phyloP scores from a whole-genome alignment of 108 stramenopile genomes.

The Cyclostephanos tholiformis region DNA sequence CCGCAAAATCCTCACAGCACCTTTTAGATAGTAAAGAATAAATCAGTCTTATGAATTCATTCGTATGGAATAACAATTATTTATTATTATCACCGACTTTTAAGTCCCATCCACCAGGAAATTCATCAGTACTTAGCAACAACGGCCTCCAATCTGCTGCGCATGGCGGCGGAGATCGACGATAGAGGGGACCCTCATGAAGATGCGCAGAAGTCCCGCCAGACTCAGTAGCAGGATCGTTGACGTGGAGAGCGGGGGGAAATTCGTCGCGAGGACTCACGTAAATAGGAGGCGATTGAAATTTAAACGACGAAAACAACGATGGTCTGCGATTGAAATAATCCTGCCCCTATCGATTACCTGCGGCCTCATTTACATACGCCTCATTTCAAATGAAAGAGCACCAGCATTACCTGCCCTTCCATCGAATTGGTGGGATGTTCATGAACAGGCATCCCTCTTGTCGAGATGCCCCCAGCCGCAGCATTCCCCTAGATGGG shows the following conservation, averaged over 20 bases:
- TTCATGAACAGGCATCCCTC: neutral
- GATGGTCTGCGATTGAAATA: neutral
- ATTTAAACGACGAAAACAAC: neutral
- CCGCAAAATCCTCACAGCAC: too few relatives aligned
- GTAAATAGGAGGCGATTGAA: neutral
- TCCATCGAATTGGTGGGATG: neutral
- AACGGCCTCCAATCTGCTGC: too few relatives aligned
- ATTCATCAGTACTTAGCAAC: too few relatives aligned
- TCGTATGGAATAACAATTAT: too few relatives aligned
- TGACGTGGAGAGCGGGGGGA: neutral
- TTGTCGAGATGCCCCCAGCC: conserved; percentile 14
- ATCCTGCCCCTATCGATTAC: neutral
- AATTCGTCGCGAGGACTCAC: neutral
- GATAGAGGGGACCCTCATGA: neutral
- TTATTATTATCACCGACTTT: too few relatives aligned
- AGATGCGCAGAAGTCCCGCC: neutral
- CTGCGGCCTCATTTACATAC: neutral
- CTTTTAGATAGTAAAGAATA: too few relatives aligned
- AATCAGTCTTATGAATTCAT: too few relatives aligned
- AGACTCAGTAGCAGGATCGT: neutral
- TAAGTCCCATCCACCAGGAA: too few relatives aligned
- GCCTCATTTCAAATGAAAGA: neutral
- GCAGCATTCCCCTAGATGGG: neutral
- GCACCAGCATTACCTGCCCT: neutral
- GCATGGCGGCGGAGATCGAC: too few relatives aligned